Evolutionary conservation across 495 filamentous ascomycete genomes (phyloP).

Genomic region (Trichoderma asperelloides): DNA sequence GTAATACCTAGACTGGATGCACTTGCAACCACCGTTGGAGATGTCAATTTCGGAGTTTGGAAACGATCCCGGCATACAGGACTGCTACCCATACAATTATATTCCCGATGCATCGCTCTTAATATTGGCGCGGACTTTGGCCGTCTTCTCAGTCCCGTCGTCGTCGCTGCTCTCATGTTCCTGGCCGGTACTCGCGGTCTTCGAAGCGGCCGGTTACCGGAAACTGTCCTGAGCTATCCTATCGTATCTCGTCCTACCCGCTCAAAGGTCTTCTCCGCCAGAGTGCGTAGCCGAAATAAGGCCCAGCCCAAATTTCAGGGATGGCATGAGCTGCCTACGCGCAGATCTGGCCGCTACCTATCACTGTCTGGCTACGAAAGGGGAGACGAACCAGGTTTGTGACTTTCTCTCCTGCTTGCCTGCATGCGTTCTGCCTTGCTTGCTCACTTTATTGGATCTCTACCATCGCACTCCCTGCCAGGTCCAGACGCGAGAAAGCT

Average conservation of each 20-base stretch:
- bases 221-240: neutral
- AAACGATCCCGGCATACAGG: neutral
- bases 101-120: neutral
- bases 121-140: neutral
- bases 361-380: neutral
- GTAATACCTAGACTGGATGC: too few relatives aligned
- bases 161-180: neutral
- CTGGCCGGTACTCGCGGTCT: neutral
- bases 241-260: neutral
- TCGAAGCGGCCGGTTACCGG: neutral
- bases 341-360: neutral
- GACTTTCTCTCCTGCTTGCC: neutral
- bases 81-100: too few relatives aligned
- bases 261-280: neutral
- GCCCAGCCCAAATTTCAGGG: neutral
- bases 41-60: neutral
- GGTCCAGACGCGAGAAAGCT: neutral
- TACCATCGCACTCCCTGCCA: neutral
- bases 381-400: neutral
- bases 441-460: neutral
- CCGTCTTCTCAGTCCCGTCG: neutral
- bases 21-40: too few relatives aligned
- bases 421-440: too few relatives aligned
- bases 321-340: neutral
- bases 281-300: constrained; percentile 7